Conservation (phyloP, 768 basidiomycete species). For the Pisolithus marmoratus region DNA sequence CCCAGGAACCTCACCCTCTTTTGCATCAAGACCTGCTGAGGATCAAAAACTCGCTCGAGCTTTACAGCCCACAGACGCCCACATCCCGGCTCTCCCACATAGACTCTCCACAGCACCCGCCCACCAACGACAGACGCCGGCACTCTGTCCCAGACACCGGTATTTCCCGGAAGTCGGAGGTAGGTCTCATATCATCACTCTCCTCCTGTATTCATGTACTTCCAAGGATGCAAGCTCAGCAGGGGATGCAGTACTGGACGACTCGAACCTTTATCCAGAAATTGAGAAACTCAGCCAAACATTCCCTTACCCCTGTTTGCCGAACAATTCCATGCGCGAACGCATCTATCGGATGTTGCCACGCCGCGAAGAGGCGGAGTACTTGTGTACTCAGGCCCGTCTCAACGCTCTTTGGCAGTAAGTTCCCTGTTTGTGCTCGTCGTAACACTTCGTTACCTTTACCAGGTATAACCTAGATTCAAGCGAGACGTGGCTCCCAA, state of each 20-base stretch:
- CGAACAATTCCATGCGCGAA: constrained; percentile 57
- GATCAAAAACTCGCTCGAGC: constrained; percentile 64
- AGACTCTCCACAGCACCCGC: constrained; percentile 5
- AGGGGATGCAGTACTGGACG: constrained; percentile 16
- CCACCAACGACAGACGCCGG: constrained; percentile 10
- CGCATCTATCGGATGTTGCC: constrained; percentile 62
- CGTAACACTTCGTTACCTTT: constrained; percentile 3
- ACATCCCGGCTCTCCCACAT: constrained; percentile 8
- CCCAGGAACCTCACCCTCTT: constrained; percentile 47
- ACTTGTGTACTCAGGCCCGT: constrained; percentile 58
- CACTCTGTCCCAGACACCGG: constrained; percentile 2
- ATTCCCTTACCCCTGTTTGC: constrained; percentile 66
- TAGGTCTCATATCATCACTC: constrained; percentile 1
- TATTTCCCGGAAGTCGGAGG: constrained; percentile 22
- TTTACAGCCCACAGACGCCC: constrained; percentile 37
- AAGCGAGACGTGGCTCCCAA: constrained; percentile 64
- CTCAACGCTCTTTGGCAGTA: constrained; percentile 72
- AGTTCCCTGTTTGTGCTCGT: constrained; percentile 22
- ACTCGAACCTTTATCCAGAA: constrained; percentile 23
- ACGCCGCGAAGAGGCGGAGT: constrained; percentile 49
- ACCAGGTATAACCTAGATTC: constrained; percentile 62
- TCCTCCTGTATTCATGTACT: not conserved
- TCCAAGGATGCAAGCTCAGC: constrained; percentile 20
- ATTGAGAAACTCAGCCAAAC: constrained; percentile 51
- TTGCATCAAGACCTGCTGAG: constrained; percentile 52